These are phyloP conservation scores for Pichia sp. DNA, from an alignment of 1,139 yeast species.

Conservation along the genomic window DNA sequence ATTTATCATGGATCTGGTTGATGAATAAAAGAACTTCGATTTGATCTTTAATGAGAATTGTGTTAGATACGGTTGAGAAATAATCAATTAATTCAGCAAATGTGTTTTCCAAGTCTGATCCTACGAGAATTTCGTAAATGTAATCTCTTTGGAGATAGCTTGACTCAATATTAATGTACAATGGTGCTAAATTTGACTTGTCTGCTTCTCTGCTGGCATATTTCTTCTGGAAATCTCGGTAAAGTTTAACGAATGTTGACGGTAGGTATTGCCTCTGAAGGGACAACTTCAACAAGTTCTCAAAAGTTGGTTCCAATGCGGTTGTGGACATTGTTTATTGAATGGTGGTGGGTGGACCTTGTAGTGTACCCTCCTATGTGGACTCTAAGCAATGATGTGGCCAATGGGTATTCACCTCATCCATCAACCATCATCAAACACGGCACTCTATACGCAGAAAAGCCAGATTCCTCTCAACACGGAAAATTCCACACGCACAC, in stretches of 20 bases:
- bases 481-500: no score
- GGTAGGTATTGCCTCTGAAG: slow-evolving; percentile 25
- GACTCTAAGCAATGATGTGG: no score
- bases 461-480: no score
- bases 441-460: no score
- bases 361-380: no score
- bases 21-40: slow-evolving; percentile 19
- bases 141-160: slow-evolving; percentile 26
- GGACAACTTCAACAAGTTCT: slow-evolving; percentile 23
- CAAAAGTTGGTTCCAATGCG: slow-evolving; percentile 23
- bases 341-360: no score
- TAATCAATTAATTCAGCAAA: slow-evolving; percentile 23
- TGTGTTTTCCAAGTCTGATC: slow-evolving; percentile 25
- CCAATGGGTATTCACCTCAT: no score
- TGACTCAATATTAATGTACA: slow-evolving; percentile 20
- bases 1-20: slow-evolving; percentile 23
- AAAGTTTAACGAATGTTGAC: slow-evolving; percentile 27
- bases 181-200: slow-evolving; percentile 20
- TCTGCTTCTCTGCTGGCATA: slow-evolving; percentile 6
- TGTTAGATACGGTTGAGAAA: slow-evolving; percentile 19
- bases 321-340: slow-evolving; percentile 17
- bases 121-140: slow-evolving; percentile 27
- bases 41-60: slow-evolving; percentile 23
- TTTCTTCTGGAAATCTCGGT: slow-evolving; percentile 27
- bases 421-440: no score